Base-by-base conservation (phyloP, 2,329 filamentous ascomycete genomes). In the Cercospora nicotianae region DNA sequence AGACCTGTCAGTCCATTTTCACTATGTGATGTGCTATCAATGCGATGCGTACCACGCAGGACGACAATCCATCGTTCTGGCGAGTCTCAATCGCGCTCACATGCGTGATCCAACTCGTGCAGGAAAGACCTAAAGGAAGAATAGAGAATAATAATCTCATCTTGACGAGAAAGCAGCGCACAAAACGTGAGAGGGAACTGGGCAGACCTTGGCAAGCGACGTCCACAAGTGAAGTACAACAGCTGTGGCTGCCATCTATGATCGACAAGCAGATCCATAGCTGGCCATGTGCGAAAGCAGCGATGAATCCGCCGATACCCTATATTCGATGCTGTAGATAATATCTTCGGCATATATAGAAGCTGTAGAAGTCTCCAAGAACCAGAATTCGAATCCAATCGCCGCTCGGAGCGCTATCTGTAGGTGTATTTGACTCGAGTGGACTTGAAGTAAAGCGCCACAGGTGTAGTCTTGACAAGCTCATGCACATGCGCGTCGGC, bases 41-140 rank as follows among this genome's bases (percentile, higher is more conserved):
- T 16, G 9, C 18, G 18, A 26, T 5, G 31, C 59, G 31, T 63
- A 67, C 65, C 18, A 53, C 65, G 51, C 65, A 67, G n/a, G 60
- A 30, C 28, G 65, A 55, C 23, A 64, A 23, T 16, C 31, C 48
- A 18, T 6, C 42, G 9, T 63, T n/a, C 30, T 63, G 60, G 3
- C 42, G 60, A 20, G 60, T 10, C 8, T 30, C 30, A 20, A 63
- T 42, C 45, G 28, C 60, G 10, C 16, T 28, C 59, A 20, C 39
- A 53, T 36, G 60, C 16, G 60, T 42, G n/a, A 23, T 26, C 16
- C 16, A 63, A 8, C 23, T 51, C 39, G n/a, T 23, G 16, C 18
- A 63, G 26, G 60, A n/a, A 8, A 63, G 20, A 23, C 26, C 13
- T 26, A 63, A 36, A 6, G 39, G 2, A 2, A 45, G 7, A 3